Percentiles rank a stretch among this genome's conserved stretches.
phyloP scores from a whole-genome alignment of 2,329 filamentous ascomycete genomes.

The Arthrobotrys iridis region DNA sequence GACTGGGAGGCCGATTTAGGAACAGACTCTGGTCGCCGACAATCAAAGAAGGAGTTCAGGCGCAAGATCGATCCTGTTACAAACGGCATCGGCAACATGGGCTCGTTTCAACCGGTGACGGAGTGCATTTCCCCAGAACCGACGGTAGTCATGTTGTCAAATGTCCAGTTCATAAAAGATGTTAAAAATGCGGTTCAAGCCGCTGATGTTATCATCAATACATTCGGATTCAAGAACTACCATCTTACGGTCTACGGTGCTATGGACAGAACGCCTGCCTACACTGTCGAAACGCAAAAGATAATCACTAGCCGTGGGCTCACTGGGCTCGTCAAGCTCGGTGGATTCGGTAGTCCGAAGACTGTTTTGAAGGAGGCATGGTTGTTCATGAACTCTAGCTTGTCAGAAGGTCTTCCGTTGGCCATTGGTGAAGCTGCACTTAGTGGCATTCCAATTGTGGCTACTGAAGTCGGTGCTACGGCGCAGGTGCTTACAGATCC shows the following conservation, averaged over 20 bases:
- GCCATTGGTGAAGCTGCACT: constrained; percentile 70
- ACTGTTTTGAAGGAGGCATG: constrained; percentile 68
- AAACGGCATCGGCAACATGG: constrained; percentile 73
- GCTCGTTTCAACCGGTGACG: constrained; percentile 70
- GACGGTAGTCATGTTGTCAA: constrained; percentile 73
- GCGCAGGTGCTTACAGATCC: constrained; percentile 69
- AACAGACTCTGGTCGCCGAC: constrained; percentile 68
- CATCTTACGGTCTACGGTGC: constrained; percentile 72
- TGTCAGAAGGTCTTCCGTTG: constrained; percentile 69
- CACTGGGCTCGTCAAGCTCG: constrained; percentile 65
- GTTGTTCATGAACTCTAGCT: constrained; percentile 70
- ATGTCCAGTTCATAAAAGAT: constrained; percentile 71
- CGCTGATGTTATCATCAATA: constrained; percentile 73
- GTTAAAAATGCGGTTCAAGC: constrained; percentile 73
- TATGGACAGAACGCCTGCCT: constrained; percentile 71
- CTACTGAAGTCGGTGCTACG: constrained; percentile 69
- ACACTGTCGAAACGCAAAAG: constrained; percentile 70
- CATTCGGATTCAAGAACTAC: constrained; percentile 74
- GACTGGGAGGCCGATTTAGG: constrained; percentile 73
- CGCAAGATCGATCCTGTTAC: constrained; percentile 73
- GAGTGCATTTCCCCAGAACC: constrained; percentile 70
- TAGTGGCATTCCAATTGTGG: constrained; percentile 68
- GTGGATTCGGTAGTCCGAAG: constrained; percentile 69
- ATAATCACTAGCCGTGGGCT: constrained; percentile 69
- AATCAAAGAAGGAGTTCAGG: constrained; percentile 69